phyloP scores from a whole-genome alignment of 2,329 filamentous ascomycete species.

The Annulohypoxylon truncatum region DNA sequence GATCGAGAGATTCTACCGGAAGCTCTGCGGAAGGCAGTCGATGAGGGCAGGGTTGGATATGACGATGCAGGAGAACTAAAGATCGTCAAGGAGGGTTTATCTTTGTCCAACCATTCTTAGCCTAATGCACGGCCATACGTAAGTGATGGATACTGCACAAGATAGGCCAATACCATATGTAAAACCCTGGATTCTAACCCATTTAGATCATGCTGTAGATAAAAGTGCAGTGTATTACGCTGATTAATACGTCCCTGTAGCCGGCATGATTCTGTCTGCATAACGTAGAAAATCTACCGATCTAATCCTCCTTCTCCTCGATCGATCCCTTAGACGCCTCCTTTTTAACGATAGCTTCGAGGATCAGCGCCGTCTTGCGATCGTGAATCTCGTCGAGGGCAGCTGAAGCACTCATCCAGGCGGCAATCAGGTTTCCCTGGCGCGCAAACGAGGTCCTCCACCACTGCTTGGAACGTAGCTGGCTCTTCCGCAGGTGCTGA shows the following conservation, averaged over 20 bases:
- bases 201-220: background rate
- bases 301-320: slow-evolving; percentile 16
- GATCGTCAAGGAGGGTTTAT: slow-evolving; percentile 48
- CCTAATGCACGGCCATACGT: background rate
- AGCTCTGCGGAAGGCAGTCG: slow-evolving; percentile 67
- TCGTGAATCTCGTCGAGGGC: slow-evolving; percentile 41
- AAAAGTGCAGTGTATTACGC: background rate
- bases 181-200: background rate
- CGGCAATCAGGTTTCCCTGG: slow-evolving; percentile 39
- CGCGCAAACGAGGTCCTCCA: slow-evolving; percentile 16
- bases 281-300: background rate
- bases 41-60: slow-evolving; percentile 67
- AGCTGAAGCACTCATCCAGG: slow-evolving; percentile 39
- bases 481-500: slow-evolving; percentile 14
- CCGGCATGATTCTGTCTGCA: background rate
- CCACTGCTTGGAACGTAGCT: slow-evolving; percentile 31
- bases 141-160: background rate
- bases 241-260: background rate
- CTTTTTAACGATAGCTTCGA: slow-evolving; percentile 30
- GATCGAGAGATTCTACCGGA: slow-evolving; percentile 64
- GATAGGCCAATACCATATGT: background rate
- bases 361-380: slow-evolving; percentile 26
- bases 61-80: slow-evolving; percentile 62
- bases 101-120: background rate
- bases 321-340: slow-evolving; percentile 36